Conservation (phyloP, 2,329 filamentous ascomycete species). For the Aspergillus unguis region DNA sequence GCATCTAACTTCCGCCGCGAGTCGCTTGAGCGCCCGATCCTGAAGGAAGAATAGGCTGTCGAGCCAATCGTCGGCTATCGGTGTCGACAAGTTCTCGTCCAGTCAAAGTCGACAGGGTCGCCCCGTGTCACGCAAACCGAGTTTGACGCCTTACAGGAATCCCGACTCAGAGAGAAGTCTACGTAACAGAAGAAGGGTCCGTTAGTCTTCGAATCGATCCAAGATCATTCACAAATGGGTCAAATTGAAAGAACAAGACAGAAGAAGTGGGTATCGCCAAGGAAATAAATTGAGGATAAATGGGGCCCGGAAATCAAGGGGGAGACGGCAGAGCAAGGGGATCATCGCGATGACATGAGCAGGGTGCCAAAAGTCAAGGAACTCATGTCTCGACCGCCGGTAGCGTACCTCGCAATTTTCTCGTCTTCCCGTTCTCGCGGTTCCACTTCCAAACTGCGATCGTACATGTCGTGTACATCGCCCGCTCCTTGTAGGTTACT, state of each 20-base stretch:
- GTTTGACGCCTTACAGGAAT: slow-evolving; percentile 39
- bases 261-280: slow-evolving; percentile 31
- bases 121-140: slow-evolving; percentile 12
- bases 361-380: slow-evolving; percentile 33
- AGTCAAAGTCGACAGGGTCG: slow-evolving; percentile 7
- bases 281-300: slow-evolving; percentile 14
- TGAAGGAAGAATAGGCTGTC: slow-evolving; percentile 2
- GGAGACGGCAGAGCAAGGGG: slow-evolving; percentile 4
- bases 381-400: slow-evolving; percentile 33
- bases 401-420: slow-evolving; percentile 91
- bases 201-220: slow-evolving; percentile 32
- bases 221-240: slow-evolving; percentile 12
- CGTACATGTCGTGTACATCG: slow-evolving; percentile 99
- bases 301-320: not conserved
- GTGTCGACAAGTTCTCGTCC: slow-evolving; percentile 6
- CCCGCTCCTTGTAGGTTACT: slow-evolving; percentile 94
- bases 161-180: slow-evolving; percentile 49
- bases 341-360: slow-evolving; percentile 33
- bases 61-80: slow-evolving; percentile 4
- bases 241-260: slow-evolving; percentile 16
- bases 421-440: slow-evolving; percentile 96
- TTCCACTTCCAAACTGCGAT: slow-evolving; percentile 89
- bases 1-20: too few relatives aligned
- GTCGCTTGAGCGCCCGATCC: too few relatives aligned
- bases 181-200: slow-evolving; percentile 29